Conservation (phyloP, 208 protist genomes). For the Leishmania gerbilli region DNA sequence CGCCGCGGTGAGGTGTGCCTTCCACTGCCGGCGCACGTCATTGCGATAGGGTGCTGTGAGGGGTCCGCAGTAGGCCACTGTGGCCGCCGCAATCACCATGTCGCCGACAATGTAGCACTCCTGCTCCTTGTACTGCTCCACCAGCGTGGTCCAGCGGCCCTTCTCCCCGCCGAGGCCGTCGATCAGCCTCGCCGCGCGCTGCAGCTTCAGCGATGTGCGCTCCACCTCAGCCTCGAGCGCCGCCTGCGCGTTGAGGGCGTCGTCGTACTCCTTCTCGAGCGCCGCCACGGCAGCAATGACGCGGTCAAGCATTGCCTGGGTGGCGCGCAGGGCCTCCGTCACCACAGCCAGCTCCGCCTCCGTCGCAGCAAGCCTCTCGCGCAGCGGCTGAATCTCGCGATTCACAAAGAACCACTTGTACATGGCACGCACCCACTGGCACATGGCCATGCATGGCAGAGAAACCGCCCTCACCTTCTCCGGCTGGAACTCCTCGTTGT, state of each 20-base stretch:
- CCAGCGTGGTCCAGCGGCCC: conserved; percentile 88
- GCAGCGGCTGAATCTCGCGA: conserved; percentile 94
- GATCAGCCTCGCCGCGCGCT: conserved; percentile 95
- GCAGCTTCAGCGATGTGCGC: conserved; percentile 93
- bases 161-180: conserved; percentile 97
- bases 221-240: conserved; percentile 93
- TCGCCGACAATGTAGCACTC: conserved; percentile 94
- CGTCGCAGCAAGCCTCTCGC: conserved; percentile 80
- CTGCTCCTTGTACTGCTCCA: conserved; percentile 86
- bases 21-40: conserved; percentile 86
- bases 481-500: conserved; percentile 92
- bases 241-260: conserved; percentile 93
- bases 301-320: conserved; percentile 87
- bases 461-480: conserved; percentile 94
- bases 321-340: conserved; percentile 87
- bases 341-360: conserved; percentile 92
- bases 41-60: conserved; percentile 94
- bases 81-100: conserved; percentile 94
- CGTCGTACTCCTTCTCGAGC: conserved; percentile 94
- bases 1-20: conserved; percentile 54
- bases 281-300: conserved; percentile 93
- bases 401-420: conserved; percentile 97
- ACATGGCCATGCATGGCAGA: conserved; percentile 97
- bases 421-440: conserved; percentile 98
- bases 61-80: conserved; percentile 96